Evolutionary conservation across 331 rosid genomes (phyloP).

Genomic region (Arachis monticola): DNA sequence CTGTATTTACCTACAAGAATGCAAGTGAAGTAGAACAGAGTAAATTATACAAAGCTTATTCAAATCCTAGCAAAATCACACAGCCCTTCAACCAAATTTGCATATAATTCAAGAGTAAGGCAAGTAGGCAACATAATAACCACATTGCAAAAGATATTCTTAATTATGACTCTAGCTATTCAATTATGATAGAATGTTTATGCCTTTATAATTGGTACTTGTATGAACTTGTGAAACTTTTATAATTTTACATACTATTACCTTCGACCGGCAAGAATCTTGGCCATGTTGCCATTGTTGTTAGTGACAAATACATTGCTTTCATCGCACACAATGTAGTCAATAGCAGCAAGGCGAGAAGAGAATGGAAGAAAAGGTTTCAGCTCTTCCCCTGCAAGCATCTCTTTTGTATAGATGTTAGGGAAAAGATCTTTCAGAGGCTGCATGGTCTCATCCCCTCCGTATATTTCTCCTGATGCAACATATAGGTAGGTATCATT

Average conservation of each 20-base stretch:
- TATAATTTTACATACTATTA: conserved; percentile 38
- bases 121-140: conserved; percentile 13
- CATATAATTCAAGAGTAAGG: not conserved
- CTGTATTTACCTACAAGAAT: conserved; percentile 6
- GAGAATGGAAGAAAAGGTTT: conserved; percentile 83
- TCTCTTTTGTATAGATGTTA: conserved; percentile 87
- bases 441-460: conserved; percentile 93
- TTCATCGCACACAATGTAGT: conserved; percentile 90
- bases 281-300: conserved; percentile 99
- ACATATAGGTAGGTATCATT: conserved; percentile 84
- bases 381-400: conserved; percentile 82
- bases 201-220: not conserved
- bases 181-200: not conserved
- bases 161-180: conserved; percentile 8
- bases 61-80: conserved; percentile 24
- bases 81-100: not conserved
- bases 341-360: conserved; percentile 94
- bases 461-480: conserved; percentile 98
- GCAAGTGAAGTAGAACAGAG: not conserved
- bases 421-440: conserved; percentile 97
- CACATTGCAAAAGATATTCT: conserved; percentile 10
- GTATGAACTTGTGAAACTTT: not conserved
- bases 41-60: conserved; percentile 16
- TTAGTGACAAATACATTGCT: conserved; percentile 96
- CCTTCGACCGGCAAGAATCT: conserved; percentile 97